phyloP scores from a whole-genome alignment of 1,284 basidiomycete species.

The Inonotus obliquus region DNA sequence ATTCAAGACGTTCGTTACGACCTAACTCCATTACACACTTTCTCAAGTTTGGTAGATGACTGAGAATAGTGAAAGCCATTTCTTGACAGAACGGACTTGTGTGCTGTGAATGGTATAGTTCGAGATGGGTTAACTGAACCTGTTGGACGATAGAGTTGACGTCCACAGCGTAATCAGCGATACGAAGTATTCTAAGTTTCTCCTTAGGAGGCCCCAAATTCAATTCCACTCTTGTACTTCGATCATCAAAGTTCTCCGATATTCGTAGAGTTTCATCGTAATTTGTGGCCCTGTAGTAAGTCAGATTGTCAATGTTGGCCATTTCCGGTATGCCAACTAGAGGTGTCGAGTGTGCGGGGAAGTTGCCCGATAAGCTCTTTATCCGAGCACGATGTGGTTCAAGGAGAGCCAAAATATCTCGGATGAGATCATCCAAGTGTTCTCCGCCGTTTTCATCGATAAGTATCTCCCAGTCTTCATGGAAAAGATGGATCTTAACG shows the following conservation, averaged over 20 bases:
- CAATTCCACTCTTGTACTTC: not conserved
- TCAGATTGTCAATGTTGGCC: slow-evolving; percentile 1
- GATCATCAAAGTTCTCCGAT: not conserved
- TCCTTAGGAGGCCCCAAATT: slow-evolving; percentile 6
- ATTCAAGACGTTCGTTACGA: not conserved
- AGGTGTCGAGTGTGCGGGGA: slow-evolving; percentile 6
- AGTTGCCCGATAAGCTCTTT: slow-evolving; percentile 4
- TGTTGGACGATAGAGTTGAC: slow-evolving; percentile 4
- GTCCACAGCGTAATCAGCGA: slow-evolving; percentile 2
- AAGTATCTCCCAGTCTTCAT: slow-evolving; percentile 2
- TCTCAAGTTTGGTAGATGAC: not conserved
- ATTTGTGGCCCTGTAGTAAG: slow-evolving; percentile 5
- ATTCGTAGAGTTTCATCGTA: not conserved
- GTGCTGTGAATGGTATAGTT: slow-evolving; percentile 4
- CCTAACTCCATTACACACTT: slow-evolving; percentile 5
- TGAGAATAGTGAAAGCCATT: slow-evolving; percentile 2
- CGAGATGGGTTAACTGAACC: slow-evolving; percentile 8
- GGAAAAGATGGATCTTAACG: slow-evolving; percentile 1
- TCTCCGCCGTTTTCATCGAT: not conserved
- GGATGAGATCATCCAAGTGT: not conserved
- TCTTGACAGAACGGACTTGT: not conserved
- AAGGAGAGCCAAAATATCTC: not conserved
- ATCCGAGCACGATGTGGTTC: slow-evolving; percentile 7
- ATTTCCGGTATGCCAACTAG: slow-evolving; percentile 10
- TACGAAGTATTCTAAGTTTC: not conserved